Conservation (phyloP, 2,329 filamentous ascomycete species). For the Hypomyces rosellus region DNA sequence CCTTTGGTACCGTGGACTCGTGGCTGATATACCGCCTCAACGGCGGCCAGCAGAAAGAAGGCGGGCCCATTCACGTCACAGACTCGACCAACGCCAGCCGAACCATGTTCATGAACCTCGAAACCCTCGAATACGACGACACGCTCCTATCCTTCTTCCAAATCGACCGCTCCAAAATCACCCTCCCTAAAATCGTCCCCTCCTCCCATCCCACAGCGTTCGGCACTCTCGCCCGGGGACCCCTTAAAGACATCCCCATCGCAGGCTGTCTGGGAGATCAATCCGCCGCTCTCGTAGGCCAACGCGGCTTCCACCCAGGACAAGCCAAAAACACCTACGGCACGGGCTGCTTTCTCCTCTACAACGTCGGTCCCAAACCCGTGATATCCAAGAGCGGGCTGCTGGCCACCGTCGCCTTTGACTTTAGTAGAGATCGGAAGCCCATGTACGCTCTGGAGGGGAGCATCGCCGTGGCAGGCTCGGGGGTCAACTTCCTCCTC, state of each 20-base stretch:
- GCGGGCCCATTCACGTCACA: slow-evolving; percentile 64
- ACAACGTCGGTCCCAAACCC: slow-evolving; percentile 79
- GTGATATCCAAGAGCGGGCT: slow-evolving; percentile 80
- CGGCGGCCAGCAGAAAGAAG: slow-evolving; percentile 55
- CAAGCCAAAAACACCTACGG: slow-evolving; percentile 89
- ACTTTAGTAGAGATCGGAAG: slow-evolving; percentile 56
- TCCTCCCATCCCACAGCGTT: slow-evolving; percentile 71
- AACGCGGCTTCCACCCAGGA: slow-evolving; percentile 76
- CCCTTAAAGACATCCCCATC: slow-evolving; percentile 64
- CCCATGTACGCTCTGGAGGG: slow-evolving; percentile 79
- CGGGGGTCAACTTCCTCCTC: slow-evolving; percentile 68
- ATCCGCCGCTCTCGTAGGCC: slow-evolving; percentile 77
- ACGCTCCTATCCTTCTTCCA: slow-evolving; percentile 72
- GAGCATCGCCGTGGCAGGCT: slow-evolving; percentile 75
- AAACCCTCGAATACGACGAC: slow-evolving; percentile 73
- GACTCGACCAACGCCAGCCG: slow-evolving; percentile 83
- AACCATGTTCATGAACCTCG: slow-evolving; percentile 92
- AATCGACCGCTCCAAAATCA: slow-evolving; percentile 60
- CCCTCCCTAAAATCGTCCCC: slow-evolving; percentile 74
- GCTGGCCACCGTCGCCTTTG: slow-evolving; percentile 80
- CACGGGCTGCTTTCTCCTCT: slow-evolving; percentile 82
- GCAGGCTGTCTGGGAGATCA: slow-evolving; percentile 85
- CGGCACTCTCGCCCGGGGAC: slow-evolving; percentile 58
- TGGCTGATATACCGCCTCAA: slow-evolving; percentile 86
- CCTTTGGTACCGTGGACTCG: slow-evolving; percentile 82